Evolutionary conservation across 208 protist species (phyloP).

Genomic region (Tritrichomonas musculus): DNA sequence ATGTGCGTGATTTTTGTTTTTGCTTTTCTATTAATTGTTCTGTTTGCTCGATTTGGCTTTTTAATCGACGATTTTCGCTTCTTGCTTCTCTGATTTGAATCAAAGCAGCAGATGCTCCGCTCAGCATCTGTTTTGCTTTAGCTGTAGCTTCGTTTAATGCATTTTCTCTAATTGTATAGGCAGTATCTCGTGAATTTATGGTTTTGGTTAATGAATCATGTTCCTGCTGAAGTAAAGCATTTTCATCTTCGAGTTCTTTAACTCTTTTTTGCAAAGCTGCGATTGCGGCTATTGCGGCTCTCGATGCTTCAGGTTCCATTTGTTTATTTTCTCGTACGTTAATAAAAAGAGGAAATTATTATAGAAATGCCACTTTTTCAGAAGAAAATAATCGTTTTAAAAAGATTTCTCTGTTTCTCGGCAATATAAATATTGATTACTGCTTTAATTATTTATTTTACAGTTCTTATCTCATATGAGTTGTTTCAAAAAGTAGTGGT

Average conservation of each 20-base stretch:
- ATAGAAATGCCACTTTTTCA: background rate
- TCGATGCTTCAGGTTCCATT: slow-evolving; percentile 25
- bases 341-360: background rate
- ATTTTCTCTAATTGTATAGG: background rate
- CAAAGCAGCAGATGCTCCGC: background rate
- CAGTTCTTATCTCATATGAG: no score
- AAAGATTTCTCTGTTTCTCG: background rate
- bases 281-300: background rate
- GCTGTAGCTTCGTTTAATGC: background rate
- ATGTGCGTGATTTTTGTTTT: background rate
- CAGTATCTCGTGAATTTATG: background rate
- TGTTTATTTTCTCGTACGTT: background rate
- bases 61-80: background rate
- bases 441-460: no score
- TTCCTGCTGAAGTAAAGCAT: background rate
- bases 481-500: no score
- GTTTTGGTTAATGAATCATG: background rate
- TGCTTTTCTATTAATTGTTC: background rate
- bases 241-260: background rate
- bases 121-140: background rate
- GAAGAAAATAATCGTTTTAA: background rate
- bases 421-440: background rate
- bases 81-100: background rate
- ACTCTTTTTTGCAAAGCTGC: background rate
- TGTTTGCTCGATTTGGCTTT: background rate